Evolutionary conservation across 306 rosid species (phyloP).

Genomic region (Pueraria montana): DNA sequence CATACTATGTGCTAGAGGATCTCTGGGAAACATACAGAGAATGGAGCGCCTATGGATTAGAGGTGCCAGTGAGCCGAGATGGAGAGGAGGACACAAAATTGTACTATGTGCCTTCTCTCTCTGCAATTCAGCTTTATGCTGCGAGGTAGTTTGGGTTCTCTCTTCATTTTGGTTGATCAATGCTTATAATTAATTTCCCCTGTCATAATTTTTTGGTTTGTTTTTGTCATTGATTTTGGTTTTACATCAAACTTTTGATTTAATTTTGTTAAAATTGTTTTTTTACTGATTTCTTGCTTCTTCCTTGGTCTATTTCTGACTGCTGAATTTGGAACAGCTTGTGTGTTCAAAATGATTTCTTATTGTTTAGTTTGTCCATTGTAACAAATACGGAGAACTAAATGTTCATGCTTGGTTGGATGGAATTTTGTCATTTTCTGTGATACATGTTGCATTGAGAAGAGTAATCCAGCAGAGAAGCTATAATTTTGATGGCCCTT

Average conservation of each 20-base stretch:
- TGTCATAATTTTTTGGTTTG: not conserved
- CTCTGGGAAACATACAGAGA: conserved; percentile 66
- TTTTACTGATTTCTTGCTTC: not conserved
- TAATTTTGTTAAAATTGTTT: not conserved
- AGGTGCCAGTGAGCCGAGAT: conserved; percentile 60
- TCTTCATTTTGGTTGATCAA: not conserved
- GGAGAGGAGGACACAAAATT: conserved; percentile 50
- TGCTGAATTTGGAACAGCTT: not conserved
- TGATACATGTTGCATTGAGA: not conserved
- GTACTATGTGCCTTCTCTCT: conserved; percentile 67
- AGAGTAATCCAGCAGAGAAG: not conserved
- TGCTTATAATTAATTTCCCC: not conserved
- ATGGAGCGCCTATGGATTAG: conserved; percentile 71
- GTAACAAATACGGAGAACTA: not conserved
- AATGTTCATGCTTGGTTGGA: not conserved
- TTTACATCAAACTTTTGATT: not conserved
- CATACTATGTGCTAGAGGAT: conserved; percentile 61
- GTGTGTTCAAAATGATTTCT: not conserved
- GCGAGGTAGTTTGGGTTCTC: conserved; percentile 48
- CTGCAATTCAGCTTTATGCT: conserved; percentile 64
- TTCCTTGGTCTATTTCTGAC: not conserved
- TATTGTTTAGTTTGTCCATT: not conserved
- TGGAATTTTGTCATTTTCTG: not conserved
- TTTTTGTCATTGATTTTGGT: not conserved
- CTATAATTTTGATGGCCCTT: not conserved